Base-by-base conservation (phyloP, 495 filamentous ascomycete genomes). In the Entonaema liquescens region DNA sequence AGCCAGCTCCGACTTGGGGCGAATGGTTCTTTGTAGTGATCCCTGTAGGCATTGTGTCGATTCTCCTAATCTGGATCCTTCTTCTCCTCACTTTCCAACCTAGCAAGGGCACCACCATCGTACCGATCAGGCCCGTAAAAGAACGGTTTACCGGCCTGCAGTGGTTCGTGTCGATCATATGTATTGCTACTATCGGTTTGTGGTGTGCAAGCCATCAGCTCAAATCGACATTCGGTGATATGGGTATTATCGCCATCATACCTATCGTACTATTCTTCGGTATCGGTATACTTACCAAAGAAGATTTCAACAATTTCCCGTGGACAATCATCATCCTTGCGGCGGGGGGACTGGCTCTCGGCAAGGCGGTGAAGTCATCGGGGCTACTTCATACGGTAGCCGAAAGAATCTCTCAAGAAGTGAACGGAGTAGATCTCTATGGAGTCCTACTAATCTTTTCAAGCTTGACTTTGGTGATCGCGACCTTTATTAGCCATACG, bases 281-380 rank as follows among this genome's bases (percentile, higher is more conserved):
- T 60, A 93, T 94, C 11, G 95, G 95, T 38, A 97, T 99, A 76
- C 87, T 99, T 12, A 99, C 94, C 28, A 99, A 99, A 78, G 95
- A 98, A 81, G 95, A 99, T 78, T 99, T 99, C 77, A 99, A 99
- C 84, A 99, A 99, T 76, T 99, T 99, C 81, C 90, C 98, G 33
- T 99, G 95, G 95, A 99, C 95, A 26, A 98, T 99, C 80, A 98
- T 99, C 82, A 98, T 99, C 74, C 89, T 99, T 19, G 95, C 95
- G 0, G 95, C 96, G 15, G 95, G 95, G 42, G 95, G 95, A 2
- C 82, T 99, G 11, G 91, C 94, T 4, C 89, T 99, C 1, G 95
- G 95, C 42, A 98, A 97, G 79, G 93, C 96, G 0, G 95, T 99
- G 71, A 95, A 92, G 56, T 93, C 91, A 8, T 97, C 94, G 0